Evolutionary conservation across 495 filamentous ascomycete species (phyloP).

Genomic region (Bathelium albidoporum): DNA sequence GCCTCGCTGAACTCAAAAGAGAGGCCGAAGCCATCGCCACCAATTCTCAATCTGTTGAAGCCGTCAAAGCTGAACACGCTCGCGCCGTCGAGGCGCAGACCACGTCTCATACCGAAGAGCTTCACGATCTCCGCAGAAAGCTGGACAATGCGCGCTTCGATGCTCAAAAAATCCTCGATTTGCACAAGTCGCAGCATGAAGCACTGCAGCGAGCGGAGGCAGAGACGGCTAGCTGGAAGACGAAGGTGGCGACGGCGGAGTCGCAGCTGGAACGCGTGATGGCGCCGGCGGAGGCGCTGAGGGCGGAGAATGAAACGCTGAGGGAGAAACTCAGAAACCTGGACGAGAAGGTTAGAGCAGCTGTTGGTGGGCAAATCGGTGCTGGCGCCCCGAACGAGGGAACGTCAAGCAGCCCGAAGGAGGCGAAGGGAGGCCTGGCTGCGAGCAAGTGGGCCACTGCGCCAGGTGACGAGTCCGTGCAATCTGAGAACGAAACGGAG

Average conservation of each 20-base stretch:
- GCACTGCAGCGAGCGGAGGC: neutral
- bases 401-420: neutral
- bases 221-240: neutral
- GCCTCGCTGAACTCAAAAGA: neutral
- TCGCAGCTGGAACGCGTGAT: slow-evolving; percentile 2
- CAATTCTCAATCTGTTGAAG: neutral
- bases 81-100: neutral
- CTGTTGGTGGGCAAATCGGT: neutral
- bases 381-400: neutral
- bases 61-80: neutral
- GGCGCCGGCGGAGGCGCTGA: neutral
- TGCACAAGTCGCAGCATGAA: neutral
- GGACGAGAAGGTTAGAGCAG: neutral
- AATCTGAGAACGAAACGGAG: neutral
- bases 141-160: neutral
- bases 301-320: neutral
- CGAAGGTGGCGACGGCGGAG: neutral
- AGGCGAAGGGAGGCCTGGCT: neutral
- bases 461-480: neutral
- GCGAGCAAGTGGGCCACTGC: neutral
- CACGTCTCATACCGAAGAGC: neutral
- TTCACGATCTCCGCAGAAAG: neutral
- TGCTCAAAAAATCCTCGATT: neutral
- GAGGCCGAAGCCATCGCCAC: neutral
- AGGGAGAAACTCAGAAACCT: neutral